Percentiles rank a stretch among this genome's conserved stretches.
Conservation (phyloP, 768 basidiomycete species). For the Dendrothele bispora region DNA sequence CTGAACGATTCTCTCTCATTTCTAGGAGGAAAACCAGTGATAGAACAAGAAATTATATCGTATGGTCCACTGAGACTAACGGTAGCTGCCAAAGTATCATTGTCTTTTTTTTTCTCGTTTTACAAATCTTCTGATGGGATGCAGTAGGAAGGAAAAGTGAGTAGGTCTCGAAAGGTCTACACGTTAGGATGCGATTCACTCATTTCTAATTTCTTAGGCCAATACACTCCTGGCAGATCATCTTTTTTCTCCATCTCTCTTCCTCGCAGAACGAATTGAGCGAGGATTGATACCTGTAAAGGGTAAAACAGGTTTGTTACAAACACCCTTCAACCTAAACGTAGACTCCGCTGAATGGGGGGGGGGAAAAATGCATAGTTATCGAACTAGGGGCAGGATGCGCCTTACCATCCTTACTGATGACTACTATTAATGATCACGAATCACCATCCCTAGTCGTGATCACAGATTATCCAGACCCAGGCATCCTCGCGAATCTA, state of each 20-base stretch:
- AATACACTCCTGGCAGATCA: constrained; percentile 74
- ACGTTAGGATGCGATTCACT: constrained; percentile 6
- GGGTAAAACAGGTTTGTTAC: constrained; percentile 42
- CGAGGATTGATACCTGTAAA: constrained; percentile 44
- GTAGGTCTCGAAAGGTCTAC: constrained; percentile 18
- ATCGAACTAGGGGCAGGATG: constrained; percentile 74
- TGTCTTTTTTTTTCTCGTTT: neutral
- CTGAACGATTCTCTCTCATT: constrained; percentile 52
- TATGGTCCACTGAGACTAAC: constrained; percentile 58
- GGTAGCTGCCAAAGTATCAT: constrained; percentile 57
- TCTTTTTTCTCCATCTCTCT: constrained; percentile 67
- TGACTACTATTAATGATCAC: constrained; percentile 44
- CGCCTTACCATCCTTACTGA: constrained; percentile 64
- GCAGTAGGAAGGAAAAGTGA: constrained; percentile 59
- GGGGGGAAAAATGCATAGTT: too few species aligned
- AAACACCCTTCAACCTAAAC: too few species aligned
- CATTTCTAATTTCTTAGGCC: constrained; percentile 39
- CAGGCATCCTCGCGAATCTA: constrained; percentile 58
- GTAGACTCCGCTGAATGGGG: too few species aligned
- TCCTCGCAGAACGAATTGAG: constrained; percentile 68
- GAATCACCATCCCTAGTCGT: constrained; percentile 53
- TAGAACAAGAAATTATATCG: constrained; percentile 42
- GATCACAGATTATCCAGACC: constrained; percentile 70
- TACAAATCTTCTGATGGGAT: neutral
- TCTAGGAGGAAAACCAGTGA: constrained; percentile 42